phyloP scores from a whole-genome alignment of 352 stramenopile genomes.

The Pythium insidiosum region DNA sequence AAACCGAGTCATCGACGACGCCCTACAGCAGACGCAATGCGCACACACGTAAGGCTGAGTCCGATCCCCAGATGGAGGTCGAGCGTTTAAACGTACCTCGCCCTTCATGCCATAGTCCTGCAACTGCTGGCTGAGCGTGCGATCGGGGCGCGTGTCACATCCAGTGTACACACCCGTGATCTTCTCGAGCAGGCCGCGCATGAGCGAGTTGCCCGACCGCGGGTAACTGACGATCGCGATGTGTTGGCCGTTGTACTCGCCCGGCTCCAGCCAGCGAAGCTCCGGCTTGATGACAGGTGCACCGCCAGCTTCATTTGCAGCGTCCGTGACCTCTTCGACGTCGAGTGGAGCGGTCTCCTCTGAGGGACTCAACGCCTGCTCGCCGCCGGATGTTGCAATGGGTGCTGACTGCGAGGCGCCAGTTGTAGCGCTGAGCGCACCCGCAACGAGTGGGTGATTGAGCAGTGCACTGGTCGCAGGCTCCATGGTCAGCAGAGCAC shows the following conservation, averaged over 20 bases:
- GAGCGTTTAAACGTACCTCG: slow-evolving; percentile 20
- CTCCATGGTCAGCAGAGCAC: slow-evolving; percentile 17
- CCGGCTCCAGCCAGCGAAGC: slow-evolving; percentile 63
- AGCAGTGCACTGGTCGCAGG: slow-evolving; percentile 3
- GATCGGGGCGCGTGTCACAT: slow-evolving; percentile 94
- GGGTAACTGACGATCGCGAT: slow-evolving; percentile 95
- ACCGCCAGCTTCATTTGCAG: slow-evolving; percentile 2
- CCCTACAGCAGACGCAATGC: no score
- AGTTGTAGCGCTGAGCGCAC: not conserved
- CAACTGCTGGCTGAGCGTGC: slow-evolving; percentile 86
- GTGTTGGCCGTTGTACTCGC: slow-evolving; percentile 58
- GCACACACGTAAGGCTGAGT: slow-evolving; percentile 25
- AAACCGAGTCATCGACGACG: slow-evolving; percentile 92
- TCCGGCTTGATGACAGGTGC: slow-evolving; percentile 2
- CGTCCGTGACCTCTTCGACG: slow-evolving; percentile 7
- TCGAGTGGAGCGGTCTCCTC: not conserved
- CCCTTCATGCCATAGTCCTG: slow-evolving; percentile 87
- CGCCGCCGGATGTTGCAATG: not conserved
- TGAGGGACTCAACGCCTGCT: not conserved
- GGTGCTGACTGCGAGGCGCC: not conserved
- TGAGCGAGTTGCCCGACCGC: slow-evolving; percentile 95
- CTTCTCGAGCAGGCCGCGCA: slow-evolving; percentile 93
- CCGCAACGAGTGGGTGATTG: slow-evolving; percentile 2
- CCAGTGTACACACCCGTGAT: slow-evolving; percentile 94
- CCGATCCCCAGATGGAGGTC: not conserved